Evolutionary conservation across 768 basidiomycete genomes (phyloP).

Genomic region (Pisolithus sp.): DNA sequence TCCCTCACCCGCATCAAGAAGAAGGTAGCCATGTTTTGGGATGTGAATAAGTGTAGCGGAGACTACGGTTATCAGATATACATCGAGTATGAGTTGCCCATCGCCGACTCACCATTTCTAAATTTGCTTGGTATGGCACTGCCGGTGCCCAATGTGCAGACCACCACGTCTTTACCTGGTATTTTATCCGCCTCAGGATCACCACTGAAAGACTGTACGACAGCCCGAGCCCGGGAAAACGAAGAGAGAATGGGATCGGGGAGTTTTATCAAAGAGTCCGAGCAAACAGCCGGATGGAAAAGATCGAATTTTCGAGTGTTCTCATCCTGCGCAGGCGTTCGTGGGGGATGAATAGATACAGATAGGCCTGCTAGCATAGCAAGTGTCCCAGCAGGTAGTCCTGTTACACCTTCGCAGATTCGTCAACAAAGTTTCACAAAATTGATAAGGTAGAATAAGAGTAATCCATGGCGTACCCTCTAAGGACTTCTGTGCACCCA

Average conservation of each 20-base stretch:
- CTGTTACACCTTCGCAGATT: conserved; percentile 25
- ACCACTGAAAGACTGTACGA: conserved; percentile 17
- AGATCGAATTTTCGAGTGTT: conserved; percentile 21
- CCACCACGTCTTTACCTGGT: conserved; percentile 55
- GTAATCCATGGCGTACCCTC: conserved; percentile 17
- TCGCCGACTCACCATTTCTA: conserved; percentile 61
- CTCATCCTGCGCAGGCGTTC: conserved; percentile 33
- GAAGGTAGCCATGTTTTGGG: conserved; percentile 61
- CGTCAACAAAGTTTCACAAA: neutral
- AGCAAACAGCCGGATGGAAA: conserved; percentile 24
- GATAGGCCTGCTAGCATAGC: conserved; percentile 37
- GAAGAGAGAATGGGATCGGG: conserved; percentile 28
- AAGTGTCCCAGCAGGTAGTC: conserved; percentile 42
- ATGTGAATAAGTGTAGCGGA: conserved; percentile 73
- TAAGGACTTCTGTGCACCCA: conserved; percentile 36
- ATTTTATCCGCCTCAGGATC: neutral
- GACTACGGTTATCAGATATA: conserved; percentile 34
- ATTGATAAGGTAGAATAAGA: neutral
- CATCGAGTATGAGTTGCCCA: neutral
- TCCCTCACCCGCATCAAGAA: conserved; percentile 91
- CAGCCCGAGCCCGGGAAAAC: conserved; percentile 35
- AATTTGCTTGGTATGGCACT: conserved; percentile 82
- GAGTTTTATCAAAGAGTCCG: conserved; percentile 9
- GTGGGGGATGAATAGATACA: conserved; percentile 42
- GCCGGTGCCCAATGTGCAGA: conserved; percentile 83